Conservation (phyloP, 2,329 filamentous ascomycete species). For the Thelonectria olida region DNA sequence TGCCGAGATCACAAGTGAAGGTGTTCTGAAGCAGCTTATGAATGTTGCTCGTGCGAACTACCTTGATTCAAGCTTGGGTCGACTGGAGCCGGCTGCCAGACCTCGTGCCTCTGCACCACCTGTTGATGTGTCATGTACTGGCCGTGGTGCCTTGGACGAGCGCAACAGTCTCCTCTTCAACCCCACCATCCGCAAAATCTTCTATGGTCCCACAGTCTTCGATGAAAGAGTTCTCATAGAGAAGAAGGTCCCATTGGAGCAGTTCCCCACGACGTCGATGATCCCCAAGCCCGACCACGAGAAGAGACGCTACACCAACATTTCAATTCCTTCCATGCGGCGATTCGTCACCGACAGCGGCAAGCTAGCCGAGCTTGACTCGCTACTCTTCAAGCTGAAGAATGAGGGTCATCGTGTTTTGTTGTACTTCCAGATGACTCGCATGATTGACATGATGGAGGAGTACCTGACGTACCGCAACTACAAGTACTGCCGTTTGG, state of each 20-base stretch:
- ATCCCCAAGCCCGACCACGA: constrained; percentile 82
- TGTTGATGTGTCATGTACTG: constrained; percentile 80
- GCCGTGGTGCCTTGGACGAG: constrained; percentile 71
- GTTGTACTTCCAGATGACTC: constrained; percentile 99
- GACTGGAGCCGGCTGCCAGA: constrained; percentile 82
- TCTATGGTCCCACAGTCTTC: constrained; percentile 72
- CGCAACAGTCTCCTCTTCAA: constrained; percentile 84
- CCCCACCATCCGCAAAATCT: constrained; percentile 72
- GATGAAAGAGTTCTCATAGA: constrained; percentile 81
- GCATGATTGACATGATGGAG: constrained; percentile 99
- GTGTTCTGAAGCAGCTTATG: constrained; percentile 78
- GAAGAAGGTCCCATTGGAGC: constrained; percentile 72
- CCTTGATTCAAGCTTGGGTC: constrained; percentile 74
- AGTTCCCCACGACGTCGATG: constrained; percentile 71
- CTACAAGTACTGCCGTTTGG: constrained; percentile 97
- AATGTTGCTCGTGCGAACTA: constrained; percentile 78
- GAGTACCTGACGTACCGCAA: constrained; percentile 98
- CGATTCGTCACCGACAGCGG: constrained; percentile 98
- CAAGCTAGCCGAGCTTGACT: constrained; percentile 91
- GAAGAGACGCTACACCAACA: constrained; percentile 87
- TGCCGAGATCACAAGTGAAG: constrained; percentile 75
- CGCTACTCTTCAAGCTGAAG: constrained; percentile 89
- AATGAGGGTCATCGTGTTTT: constrained; percentile 91
- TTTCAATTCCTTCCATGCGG: constrained; percentile 93
- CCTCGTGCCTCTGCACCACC: constrained; percentile 87